Conservation (phyloP, 768 basidiomycete species). For the Suillus alpinus region DNA sequence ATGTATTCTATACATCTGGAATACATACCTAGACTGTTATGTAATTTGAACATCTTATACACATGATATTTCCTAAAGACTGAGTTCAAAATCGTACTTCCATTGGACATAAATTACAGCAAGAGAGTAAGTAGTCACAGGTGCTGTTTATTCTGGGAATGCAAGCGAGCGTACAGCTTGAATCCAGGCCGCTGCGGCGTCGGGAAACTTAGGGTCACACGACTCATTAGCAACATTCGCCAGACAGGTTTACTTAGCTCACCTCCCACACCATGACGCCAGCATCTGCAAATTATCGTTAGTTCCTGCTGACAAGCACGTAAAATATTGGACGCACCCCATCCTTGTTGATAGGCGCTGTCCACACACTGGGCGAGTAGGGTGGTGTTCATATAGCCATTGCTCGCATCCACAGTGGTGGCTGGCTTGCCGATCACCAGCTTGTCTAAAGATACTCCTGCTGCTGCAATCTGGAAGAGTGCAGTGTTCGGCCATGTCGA, state of each 20-base stretch:
- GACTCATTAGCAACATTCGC: not conserved
- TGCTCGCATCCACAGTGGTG: constrained; percentile 45
- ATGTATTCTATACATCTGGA: not conserved
- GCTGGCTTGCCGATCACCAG: constrained; percentile 78
- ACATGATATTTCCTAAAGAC: not conserved
- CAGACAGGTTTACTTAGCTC: constrained; percentile 1
- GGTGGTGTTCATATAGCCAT: constrained; percentile 53
- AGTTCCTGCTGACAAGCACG: not conserved
- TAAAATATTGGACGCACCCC: constrained; percentile 47
- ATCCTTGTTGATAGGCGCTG: constrained; percentile 58
- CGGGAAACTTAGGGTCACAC: constrained; percentile 33
- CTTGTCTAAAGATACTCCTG: constrained; percentile 58
- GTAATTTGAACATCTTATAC: too few species aligned
- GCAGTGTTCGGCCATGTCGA: constrained; percentile 41
- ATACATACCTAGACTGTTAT: not conserved
- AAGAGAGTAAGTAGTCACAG: not conserved
- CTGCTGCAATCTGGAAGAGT: constrained; percentile 48
- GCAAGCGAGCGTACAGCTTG: constrained; percentile 33
- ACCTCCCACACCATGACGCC: constrained; percentile 25
- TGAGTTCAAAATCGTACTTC: not conserved
- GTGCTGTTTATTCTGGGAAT: constrained; percentile 30
- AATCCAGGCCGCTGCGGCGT: constrained; percentile 41
- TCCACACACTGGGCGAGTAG: constrained; percentile 60
- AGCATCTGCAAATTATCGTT: constrained; percentile 3
- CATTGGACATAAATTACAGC: not conserved